Evolutionary conservation across 2,329 filamentous ascomycete genomes (phyloP), one percentile per base, ranked within the genome.

Genomic region (Aspergillus fischeri): DNA sequence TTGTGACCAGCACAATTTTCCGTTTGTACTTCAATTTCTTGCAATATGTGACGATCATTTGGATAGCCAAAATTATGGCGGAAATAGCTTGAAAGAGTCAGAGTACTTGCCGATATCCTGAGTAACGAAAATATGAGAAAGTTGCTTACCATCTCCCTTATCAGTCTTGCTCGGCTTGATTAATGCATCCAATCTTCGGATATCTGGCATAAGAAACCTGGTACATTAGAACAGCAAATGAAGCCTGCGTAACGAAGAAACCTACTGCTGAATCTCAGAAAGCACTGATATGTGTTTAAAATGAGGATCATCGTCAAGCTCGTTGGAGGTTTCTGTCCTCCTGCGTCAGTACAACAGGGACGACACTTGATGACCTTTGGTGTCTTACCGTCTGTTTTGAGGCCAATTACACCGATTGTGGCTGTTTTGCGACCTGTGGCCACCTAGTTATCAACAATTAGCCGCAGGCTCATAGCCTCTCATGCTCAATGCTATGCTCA

Each of bases 211-310:
- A 24, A 86, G 73, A 52, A 84, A 78, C 65, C 81, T 83, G 49
- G n/a, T 29, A 7, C 42, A 52, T 17, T 21, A 42, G 32, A 48
- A 60, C 28, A 67, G 61, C 51, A 25, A 41, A 52, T 8, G 42
- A 20, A 27, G 44, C 21, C 14, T 25, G 35, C 4, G 4, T 17
- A 47, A 25, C 7, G 27, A 73, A 84, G 81, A 5, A 78, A 86
- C 79, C 55, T 83, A 85, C 77, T 95, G 91, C 57, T 79, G 76
- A 51, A 87, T 75, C 1, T 77, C 75, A 41, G 81, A 81, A 27
- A 96, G 78, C 3, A 97, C 83, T 0, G 86, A 86, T 60, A 99
- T 91, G 71, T 97, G 84, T 42, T 88, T 82, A 73, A 96, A 99
- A 28, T 86, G 87, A 1, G 88, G 83, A 17, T 89, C 82, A 10